A percentile compares a stretch with the other conserved stretches of the same genome.
Evolutionary conservation across 768 basidiomycete genomes (phyloP).

Genomic region (Serendipita sp.): DNA sequence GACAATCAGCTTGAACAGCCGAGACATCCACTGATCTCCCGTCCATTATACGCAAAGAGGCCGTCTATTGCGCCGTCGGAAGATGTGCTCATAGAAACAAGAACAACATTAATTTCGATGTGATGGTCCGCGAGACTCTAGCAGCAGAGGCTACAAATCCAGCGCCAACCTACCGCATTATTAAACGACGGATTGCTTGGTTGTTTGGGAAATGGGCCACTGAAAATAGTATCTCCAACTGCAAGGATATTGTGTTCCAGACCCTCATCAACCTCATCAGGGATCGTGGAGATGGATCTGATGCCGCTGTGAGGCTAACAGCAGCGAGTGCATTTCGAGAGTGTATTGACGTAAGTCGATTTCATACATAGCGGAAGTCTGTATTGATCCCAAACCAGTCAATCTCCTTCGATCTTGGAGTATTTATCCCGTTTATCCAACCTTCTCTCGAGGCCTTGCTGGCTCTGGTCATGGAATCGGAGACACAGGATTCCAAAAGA

Average conservation of each 20-base stretch:
- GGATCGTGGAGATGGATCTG: conserved; percentile 53
- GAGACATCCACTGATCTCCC: conserved; percentile 30
- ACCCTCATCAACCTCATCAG: conserved; percentile 61
- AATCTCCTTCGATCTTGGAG: conserved; percentile 40
- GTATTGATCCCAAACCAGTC: conserved; percentile 28
- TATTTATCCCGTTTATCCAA: conserved; percentile 56
- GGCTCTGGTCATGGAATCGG: conserved; percentile 52
- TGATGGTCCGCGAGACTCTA: conserved; percentile 51
- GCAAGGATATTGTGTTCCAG: conserved; percentile 47
- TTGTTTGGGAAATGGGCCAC: conserved; percentile 65
- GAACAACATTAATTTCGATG: conserved; percentile 46
- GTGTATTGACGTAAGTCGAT: conserved; percentile 60
- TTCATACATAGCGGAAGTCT: neutral
- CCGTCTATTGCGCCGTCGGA: conserved; percentile 79
- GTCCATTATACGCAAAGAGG: conserved; percentile 63
- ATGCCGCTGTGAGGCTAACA: conserved; percentile 74
- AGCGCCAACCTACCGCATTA: conserved; percentile 58
- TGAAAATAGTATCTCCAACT: conserved; percentile 34
- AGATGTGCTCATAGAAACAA: conserved; percentile 53
- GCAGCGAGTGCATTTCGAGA: conserved; percentile 65
- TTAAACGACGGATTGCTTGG: conserved; percentile 94
- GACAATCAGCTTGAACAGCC: conserved; percentile 27
- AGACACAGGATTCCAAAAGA: conserved; percentile 61
- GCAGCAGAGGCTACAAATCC: conserved; percentile 40
- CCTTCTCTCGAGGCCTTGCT: conserved; percentile 48